Evolutionary conservation across 345 rosid species (phyloP).

Genomic region (Lepidium sativum): DNA sequence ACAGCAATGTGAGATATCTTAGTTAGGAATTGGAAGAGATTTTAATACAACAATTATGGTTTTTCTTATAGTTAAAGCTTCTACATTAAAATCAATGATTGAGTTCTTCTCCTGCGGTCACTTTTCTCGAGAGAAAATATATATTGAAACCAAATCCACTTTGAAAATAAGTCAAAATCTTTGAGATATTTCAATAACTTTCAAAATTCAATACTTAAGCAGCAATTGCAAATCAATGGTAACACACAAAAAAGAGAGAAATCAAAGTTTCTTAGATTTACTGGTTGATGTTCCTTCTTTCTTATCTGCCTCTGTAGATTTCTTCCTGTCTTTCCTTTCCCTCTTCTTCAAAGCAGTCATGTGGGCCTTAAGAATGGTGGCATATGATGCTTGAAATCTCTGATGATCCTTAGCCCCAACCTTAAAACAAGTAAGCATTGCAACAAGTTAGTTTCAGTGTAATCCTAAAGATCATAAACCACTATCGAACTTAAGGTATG

Average conservation of each 20-base stretch:
- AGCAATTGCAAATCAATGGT: slow-evolving; percentile 10
- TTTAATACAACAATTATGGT: not conserved
- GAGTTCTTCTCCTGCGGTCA: not conserved
- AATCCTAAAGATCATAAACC: not conserved
- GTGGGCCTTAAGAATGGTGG: slow-evolving; percentile 83
- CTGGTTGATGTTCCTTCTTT: slow-evolving; percentile 31
- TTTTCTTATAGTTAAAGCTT: not conserved
- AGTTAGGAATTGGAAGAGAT: not conserved
- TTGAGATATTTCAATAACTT: slow-evolving; percentile 7
- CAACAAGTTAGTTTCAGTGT: not conserved
- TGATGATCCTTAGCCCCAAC: slow-evolving; percentile 90
- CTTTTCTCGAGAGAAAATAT: not conserved
- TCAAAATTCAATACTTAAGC: slow-evolving; percentile 14
- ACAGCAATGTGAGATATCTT: not conserved
- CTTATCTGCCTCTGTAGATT: slow-evolving; percentile 52
- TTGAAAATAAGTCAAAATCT: slow-evolving; percentile 3
- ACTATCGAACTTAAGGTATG: not conserved
- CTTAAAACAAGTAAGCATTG: slow-evolving; percentile 29
- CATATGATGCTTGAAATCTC: slow-evolving; percentile 91
- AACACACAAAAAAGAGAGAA: not conserved
- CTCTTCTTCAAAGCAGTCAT: slow-evolving; percentile 88
- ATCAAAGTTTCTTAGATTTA: slow-evolving; percentile 23
- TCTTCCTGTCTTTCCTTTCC: slow-evolving; percentile 87
- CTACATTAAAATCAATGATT: not conserved
- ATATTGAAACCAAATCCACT: not conserved